Conservation (phyloP, 306 rosid species). For the Gastrolobium bilobum region DNA sequence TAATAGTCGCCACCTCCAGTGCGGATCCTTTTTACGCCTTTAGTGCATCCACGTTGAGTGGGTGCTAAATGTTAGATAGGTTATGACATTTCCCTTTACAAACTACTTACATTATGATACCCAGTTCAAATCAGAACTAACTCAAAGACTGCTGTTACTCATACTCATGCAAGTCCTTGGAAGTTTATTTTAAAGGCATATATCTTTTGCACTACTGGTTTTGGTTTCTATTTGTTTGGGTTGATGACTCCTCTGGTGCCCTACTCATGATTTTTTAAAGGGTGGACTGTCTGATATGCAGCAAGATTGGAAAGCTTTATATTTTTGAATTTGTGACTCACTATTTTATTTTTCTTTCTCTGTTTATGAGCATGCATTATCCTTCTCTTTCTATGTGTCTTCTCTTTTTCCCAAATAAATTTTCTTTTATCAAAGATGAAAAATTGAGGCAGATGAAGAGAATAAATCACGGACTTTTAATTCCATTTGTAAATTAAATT, state of each 20-base stretch:
- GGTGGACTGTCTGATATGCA: neutral
- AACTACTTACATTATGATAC: neutral
- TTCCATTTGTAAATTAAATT: slow-evolving; percentile 52
- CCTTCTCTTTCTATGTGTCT: slow-evolving; percentile 16
- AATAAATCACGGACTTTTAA: slow-evolving; percentile 19
- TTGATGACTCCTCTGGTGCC: neutral
- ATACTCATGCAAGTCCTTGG: neutral
- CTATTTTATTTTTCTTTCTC: slow-evolving; percentile 4
- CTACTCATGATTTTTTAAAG: slow-evolving; percentile 7
- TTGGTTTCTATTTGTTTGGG: neutral
- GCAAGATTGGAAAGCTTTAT: neutral
- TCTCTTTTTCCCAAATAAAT: neutral
- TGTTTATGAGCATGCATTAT: neutral
- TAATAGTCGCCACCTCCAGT: no score
- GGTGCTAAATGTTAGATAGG: neutral
- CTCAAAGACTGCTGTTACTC: neutral
- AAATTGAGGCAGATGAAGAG: slow-evolving; percentile 3
- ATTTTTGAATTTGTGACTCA: neutral
- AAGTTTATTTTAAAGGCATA: neutral
- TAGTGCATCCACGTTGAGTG: neutral
- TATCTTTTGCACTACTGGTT: neutral
- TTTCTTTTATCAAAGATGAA: neutral
- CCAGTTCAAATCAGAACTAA: neutral
- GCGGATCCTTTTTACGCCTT: no score
- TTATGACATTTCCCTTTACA: neutral